Evolutionary conservation across 352 stramenopile species (phyloP), one percentile per base, ranked within the genome.

Genomic region (Phytophthora crassamura): DNA sequence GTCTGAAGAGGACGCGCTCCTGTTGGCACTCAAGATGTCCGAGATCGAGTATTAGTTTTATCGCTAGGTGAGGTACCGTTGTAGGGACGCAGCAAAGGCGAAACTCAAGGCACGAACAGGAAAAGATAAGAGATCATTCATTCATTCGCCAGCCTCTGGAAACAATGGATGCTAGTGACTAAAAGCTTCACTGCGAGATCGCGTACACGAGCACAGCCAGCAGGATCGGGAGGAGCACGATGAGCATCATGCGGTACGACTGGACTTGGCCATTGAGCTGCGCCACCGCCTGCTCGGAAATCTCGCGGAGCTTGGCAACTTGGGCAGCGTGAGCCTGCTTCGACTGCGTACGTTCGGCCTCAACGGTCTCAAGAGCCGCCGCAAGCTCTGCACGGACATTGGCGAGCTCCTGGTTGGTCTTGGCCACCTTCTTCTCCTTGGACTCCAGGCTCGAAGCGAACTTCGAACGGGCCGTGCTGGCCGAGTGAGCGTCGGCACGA

Each of bases 371-470:
- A 14, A 67, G 43, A 0, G 75, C 51, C 38, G 59, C 49, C 3
- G 53, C 59, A 6, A 90, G 30, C 32, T 89, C 59, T 15, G 75
- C 72, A 56, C 80, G 80, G n/a, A 88, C 69, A 6, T 60, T 60
- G 28, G 80, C 75, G 15, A 90, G 50, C 35, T 92, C 84, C 32
- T 78, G 59, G 7, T 70, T 85, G 9, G 80, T 73, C 74, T 89
- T 89, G 30, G 72, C 67, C n/a, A 86, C 64, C 54, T 89, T 90
- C 59, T 87, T 87, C 51, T 90, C 78, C 59, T 89, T 89, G 7
- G 86, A 78, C 64, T 90, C 86, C 11, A 85, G 61, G 40, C 71
- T 86, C 22, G 83, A 74, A 5, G 61, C 65, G 1, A 89, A 65
- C 61, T 88, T 77, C 50, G 81, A 85, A 38, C 71, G 78, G 30